phyloP scores from a whole-genome alignment of 2,329 filamentous ascomycete genomes.

The Chrysoporthe deuterocubensis region DNA sequence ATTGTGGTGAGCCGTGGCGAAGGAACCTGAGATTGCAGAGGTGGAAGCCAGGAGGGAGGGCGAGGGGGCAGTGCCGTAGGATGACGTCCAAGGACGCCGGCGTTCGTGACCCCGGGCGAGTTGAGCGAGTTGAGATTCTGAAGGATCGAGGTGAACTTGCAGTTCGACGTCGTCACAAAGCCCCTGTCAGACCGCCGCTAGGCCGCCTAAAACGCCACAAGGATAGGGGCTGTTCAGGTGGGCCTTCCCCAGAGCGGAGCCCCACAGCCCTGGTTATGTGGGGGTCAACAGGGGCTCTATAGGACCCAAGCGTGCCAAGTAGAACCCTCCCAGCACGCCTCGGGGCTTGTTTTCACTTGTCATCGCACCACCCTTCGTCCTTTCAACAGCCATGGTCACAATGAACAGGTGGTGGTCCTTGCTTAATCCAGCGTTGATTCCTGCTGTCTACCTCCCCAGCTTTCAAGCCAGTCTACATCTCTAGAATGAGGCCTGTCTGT shows the following conservation, averaged over 20 bases:
- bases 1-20: not conserved
- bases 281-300: not conserved
- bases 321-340: not conserved
- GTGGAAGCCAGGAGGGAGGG: not conserved
- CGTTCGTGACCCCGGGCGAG: not conserved
- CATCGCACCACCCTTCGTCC: too few relatives aligned
- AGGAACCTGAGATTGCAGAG: not conserved
- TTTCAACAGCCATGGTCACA: too few relatives aligned
- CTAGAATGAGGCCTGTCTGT: not conserved
- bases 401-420: not conserved
- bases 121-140: too few relatives aligned
- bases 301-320: not conserved
- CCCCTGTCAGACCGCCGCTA: not conserved
- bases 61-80: not conserved
- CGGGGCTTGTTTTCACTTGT: not conserved
- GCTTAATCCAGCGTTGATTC: too few relatives aligned
- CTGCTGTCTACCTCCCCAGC: too few relatives aligned
- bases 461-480: not conserved
- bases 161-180: not conserved
- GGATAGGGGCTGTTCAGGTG: constrained; percentile 1
- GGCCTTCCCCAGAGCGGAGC: not conserved
- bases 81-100: not conserved
- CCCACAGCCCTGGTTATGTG: not conserved
- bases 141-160: not conserved
- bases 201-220: not conserved